These are phyloP conservation scores for Pyropia yezoensis DNA, from an alignment of 23 red algal species.

Conservation along the genomic window DNA sequence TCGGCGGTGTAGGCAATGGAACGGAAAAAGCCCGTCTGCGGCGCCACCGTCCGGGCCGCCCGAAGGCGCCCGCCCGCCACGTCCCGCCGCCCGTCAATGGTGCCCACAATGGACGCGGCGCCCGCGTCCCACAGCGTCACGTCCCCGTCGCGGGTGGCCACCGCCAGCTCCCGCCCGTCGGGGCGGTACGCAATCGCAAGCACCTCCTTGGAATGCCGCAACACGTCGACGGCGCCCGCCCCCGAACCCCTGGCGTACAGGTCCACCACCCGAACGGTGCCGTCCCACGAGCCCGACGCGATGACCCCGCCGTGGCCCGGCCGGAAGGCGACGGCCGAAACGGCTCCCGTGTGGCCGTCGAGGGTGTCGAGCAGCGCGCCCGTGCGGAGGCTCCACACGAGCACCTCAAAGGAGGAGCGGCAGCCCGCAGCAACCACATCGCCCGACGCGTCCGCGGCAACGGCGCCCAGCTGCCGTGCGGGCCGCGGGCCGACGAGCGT, in stretches of 20 bases:
- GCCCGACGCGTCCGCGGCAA: conserved; percentile 61
- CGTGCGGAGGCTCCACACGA: conserved; percentile 86
- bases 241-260: conserved; percentile 56
- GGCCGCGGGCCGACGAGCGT: conserved; percentile 60
- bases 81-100: conserved; percentile 85
- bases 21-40: conserved; percentile 29
- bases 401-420: conserved; percentile 75
- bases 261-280: conserved; percentile 83
- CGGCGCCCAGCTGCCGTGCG: conserved; percentile 68
- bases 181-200: conserved; percentile 76
- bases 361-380: conserved; percentile 79
- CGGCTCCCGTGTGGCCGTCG: conserved; percentile 68
- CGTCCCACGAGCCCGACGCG: conserved; percentile 90
- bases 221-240: conserved; percentile 40
- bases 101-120: conserved; percentile 27
- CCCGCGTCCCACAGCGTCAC: conserved; percentile 74
- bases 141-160: conserved; percentile 56
- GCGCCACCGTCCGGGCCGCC: conserved; percentile 40
- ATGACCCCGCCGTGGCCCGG: conserved; percentile 40
- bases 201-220: conserved; percentile 81
- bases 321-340: conserved; percentile 36
- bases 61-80: conserved; percentile 45
- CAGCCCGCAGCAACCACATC: conserved; percentile 90
- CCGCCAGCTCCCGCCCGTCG: conserved; percentile 71
- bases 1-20: conserved; percentile 72